Conservation (phyloP, 352 stramenopile species). For the Halophytophthora batemanensis region DNA sequence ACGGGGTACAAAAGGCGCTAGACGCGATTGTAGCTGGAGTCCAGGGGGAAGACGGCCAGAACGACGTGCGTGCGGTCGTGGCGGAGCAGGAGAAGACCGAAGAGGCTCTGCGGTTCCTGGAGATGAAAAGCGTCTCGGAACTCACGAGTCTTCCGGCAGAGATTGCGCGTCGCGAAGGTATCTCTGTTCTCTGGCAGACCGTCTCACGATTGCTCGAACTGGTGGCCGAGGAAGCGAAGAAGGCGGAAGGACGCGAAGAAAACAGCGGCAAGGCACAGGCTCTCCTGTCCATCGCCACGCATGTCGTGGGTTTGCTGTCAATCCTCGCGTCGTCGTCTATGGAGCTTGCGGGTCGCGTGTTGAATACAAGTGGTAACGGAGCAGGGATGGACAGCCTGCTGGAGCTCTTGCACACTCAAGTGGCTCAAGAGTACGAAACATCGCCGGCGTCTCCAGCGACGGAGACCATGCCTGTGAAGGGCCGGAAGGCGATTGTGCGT, state of each 20-base stretch:
- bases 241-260: slow-evolving; percentile 3
- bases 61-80: slow-evolving; percentile 19
- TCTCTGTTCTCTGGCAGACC: slow-evolving; percentile 52
- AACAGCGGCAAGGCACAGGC: slow-evolving; percentile 7
- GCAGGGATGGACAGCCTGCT: slow-evolving; percentile 18
- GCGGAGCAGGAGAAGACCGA: slow-evolving; percentile 38
- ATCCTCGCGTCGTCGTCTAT: slow-evolving; percentile 59
- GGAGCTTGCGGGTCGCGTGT: slow-evolving; percentile 32
- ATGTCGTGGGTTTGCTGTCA: slow-evolving; percentile 47
- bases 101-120: slow-evolving; percentile 70
- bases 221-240: slow-evolving; percentile 1
- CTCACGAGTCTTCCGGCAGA: slow-evolving; percentile 49
- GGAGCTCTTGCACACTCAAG: slow-evolving; percentile 46
- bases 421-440: slow-evolving; percentile 50
- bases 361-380: slow-evolving; percentile 22
- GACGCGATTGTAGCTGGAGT: slow-evolving; percentile 42
- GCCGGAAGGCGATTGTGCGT: slow-evolving; percentile 65
- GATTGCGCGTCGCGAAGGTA: slow-evolving; percentile 50
- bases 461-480: slow-evolving; percentile 30
- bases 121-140: slow-evolving; percentile 71
- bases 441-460: slow-evolving; percentile 1
- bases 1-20: slow-evolving; percentile 79
- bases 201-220: slow-evolving; percentile 33
- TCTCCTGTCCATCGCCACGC: slow-evolving; percentile 36
- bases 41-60: slow-evolving; percentile 11